These are phyloP conservation scores for Aspergillus baeticus DNA, from an alignment of 495 filamentous ascomycete genomes.

Conservation along the genomic window DNA sequence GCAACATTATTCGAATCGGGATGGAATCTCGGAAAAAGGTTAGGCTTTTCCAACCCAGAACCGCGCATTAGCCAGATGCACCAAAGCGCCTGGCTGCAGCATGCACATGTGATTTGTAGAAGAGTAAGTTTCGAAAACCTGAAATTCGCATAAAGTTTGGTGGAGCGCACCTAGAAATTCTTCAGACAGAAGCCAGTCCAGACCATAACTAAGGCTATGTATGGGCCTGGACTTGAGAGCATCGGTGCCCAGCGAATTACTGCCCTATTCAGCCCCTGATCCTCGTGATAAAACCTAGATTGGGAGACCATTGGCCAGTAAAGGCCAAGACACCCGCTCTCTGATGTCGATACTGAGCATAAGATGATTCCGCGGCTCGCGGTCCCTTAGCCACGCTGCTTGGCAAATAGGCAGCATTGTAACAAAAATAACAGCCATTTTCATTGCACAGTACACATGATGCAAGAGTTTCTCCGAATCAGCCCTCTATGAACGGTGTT, in stretches of 20 bases:
- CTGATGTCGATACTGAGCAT: background rate
- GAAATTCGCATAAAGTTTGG: no score
- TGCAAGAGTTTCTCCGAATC: no score
- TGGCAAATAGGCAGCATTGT: conserved; percentile 5
- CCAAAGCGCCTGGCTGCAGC: background rate
- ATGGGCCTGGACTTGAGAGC: background rate
- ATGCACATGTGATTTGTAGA: background rate
- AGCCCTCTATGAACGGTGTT: background rate
- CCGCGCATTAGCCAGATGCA: background rate
- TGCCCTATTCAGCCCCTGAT: conserved; percentile 6
- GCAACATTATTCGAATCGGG: background rate
- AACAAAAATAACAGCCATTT: conserved; percentile 1
- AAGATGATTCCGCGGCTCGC: background rate
- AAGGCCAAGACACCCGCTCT: background rate
- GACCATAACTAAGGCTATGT: background rate
- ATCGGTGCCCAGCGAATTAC: conserved; percentile 3
- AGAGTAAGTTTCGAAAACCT: no score
- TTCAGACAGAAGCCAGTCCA: background rate
- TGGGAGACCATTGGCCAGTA: background rate
- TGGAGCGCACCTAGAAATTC: background rate
- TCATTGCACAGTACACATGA: no score
- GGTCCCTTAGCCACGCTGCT: background rate
- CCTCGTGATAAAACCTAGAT: background rate
- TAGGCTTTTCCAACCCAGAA: background rate
- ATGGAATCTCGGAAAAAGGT: background rate